Conservation (phyloP, 1,284 basidiomycete genomes). For the Athelia sp. region DNA sequence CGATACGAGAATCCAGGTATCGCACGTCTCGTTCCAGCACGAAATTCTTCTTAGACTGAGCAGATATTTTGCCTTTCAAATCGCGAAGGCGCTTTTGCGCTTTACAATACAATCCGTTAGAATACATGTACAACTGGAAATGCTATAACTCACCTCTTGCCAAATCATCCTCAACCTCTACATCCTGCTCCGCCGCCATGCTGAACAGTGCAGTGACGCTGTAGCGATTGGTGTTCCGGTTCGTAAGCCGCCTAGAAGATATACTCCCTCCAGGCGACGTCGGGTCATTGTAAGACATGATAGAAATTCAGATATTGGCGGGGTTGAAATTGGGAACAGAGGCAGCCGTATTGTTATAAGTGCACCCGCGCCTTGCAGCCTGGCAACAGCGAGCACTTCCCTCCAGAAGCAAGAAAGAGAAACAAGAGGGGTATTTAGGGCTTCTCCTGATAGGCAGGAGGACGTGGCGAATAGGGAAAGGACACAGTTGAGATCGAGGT, state of each 20-base stretch:
- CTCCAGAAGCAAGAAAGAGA: background rate
- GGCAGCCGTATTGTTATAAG: conserved; percentile 13
- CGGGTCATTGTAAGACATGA: conserved; percentile 65
- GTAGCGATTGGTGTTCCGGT: conserved; percentile 94
- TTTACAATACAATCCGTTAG: conserved; percentile 22
- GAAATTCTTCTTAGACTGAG: conserved; percentile 99
- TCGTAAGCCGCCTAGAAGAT: conserved; percentile 70
- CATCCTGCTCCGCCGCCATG: conserved; percentile 98
- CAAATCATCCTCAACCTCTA: conserved; percentile 97
- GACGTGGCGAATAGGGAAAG: too few species aligned
- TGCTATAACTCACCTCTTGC: conserved; percentile 68
- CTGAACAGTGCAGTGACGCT: conserved; percentile 95
- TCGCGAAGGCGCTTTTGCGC: conserved; percentile 96
- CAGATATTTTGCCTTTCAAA: conserved; percentile 95
- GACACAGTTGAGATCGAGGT: too few species aligned
- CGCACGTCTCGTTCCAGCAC: conserved; percentile 97
- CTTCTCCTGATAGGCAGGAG: background rate
- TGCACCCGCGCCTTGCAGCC: conserved; percentile 32
- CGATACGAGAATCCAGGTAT: conserved; percentile 97
- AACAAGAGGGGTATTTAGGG: background rate
- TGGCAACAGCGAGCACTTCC: conserved; percentile 20
- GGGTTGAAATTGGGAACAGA: conserved; percentile 7
- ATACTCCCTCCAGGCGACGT: conserved; percentile 58
- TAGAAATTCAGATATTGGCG: conserved; percentile 8
- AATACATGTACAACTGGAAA: background rate